A percentile compares a stretch with the other conserved stretches of the same genome.
These are phyloP conservation scores for Candida neerlandica DNA, from an alignment of 1,139 yeast species.

Conservation along the genomic window DNA sequence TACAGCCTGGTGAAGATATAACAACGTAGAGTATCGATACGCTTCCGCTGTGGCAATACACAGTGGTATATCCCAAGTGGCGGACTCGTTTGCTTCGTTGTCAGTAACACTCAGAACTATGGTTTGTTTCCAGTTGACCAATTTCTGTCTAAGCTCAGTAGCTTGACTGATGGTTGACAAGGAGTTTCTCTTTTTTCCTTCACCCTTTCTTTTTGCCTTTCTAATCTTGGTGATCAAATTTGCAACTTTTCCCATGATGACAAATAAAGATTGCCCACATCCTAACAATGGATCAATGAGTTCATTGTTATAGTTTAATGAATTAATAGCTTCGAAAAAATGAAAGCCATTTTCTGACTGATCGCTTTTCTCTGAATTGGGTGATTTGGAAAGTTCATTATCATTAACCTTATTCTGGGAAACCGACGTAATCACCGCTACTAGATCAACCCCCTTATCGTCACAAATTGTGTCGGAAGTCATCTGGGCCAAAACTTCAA, in stretches of 20 bases:
- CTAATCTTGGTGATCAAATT: constrained; percentile 55
- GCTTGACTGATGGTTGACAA: constrained; percentile 55
- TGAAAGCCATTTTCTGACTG: constrained; percentile 19
- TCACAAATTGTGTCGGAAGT: constrained; percentile 52
- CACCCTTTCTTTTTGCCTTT: constrained; percentile 20
- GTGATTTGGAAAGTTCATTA: constrained; percentile 8
- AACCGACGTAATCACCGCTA: constrained; percentile 42
- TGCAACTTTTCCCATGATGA: constrained; percentile 66
- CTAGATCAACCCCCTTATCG: constrained; percentile 46
- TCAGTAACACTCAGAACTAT: constrained; percentile 38
- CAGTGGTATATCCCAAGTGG: constrained; percentile 56
- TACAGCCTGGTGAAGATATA: constrained; percentile 68
- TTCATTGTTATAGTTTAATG: constrained; percentile 29
- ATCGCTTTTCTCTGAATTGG: constrained; percentile 7
- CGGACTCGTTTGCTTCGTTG: constrained; percentile 15
- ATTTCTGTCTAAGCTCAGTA: constrained; percentile 52
- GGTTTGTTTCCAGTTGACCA: constrained; percentile 58
- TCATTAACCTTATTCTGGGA: constrained; percentile 8
- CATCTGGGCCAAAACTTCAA: constrained; percentile 67
- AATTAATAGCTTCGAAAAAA: constrained; percentile 37
- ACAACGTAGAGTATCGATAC: constrained; percentile 57
- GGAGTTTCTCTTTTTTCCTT: constrained; percentile 31
- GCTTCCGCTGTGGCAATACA: constrained; percentile 73
- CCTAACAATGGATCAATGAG: constrained; percentile 67
- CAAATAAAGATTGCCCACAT: constrained; percentile 64